Conservation (phyloP, 2,329 filamentous ascomycete species). For the Aspergillus ochraceoroseus region DNA sequence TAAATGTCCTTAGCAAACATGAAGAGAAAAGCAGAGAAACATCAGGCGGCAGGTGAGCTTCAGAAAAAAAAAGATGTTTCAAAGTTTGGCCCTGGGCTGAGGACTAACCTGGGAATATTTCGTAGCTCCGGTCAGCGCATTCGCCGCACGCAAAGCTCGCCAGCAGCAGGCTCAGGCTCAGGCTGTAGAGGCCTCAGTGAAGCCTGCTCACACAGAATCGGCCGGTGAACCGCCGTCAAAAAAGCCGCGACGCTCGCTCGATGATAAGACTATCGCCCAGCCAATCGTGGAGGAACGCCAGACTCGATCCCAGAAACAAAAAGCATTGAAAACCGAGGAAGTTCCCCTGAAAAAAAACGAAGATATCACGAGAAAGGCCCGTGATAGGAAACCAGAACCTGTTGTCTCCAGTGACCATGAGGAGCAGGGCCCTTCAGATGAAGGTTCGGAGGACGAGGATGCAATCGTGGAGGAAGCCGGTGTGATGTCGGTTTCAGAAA, state of each 20-base stretch:
- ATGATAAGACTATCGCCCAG: slow-evolving; percentile 16
- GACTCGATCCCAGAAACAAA: slow-evolving; percentile 22
- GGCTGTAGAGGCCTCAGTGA: slow-evolving; percentile 18
- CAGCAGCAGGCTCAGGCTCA: slow-evolving; percentile 33
- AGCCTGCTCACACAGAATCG: slow-evolving; percentile 18
- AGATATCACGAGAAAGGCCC: slow-evolving; percentile 6
- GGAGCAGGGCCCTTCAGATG: slow-evolving; percentile 16
- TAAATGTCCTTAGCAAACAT: slow-evolving; percentile 18
- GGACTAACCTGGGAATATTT: slow-evolving; percentile 11
- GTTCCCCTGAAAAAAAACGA: slow-evolving; percentile 11
- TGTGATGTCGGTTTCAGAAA: slow-evolving; percentile 23
- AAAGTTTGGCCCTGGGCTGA: no score
- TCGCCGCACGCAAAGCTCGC: slow-evolving; percentile 42
- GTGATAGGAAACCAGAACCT: slow-evolving; percentile 2
- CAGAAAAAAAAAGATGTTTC: no score
- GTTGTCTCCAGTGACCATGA: background rate
- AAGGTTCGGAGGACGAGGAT: slow-evolving; percentile 20
- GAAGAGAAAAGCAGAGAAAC: slow-evolving; percentile 41
- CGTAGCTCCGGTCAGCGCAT: slow-evolving; percentile 39
- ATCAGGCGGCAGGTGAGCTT: slow-evolving; percentile 30
- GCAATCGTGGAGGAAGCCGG: slow-evolving; percentile 21
- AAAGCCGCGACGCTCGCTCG: slow-evolving; percentile 29
- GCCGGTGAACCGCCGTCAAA: slow-evolving; percentile 35
- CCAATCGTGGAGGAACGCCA: slow-evolving; percentile 17
- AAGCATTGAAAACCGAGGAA: slow-evolving; percentile 15